Evolutionary conservation across 2,329 filamentous ascomycete species (phyloP).

Genomic region (Alternaria triticina): DNA sequence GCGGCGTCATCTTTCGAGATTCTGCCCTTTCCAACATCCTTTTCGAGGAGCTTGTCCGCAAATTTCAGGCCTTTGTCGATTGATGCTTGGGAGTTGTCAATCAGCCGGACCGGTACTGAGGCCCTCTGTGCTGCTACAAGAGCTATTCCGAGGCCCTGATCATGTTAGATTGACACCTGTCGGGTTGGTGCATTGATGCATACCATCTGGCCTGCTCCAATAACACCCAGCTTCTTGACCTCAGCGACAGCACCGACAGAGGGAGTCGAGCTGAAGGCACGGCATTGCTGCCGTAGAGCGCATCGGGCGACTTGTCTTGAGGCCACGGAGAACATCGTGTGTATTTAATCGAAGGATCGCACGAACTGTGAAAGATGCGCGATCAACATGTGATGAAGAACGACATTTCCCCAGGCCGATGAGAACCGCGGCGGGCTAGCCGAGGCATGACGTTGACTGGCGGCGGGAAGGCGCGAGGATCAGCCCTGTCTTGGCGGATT

Average conservation of each 20-base stretch:
- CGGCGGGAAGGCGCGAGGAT: neutral
- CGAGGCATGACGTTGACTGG: slow-evolving; percentile 30
- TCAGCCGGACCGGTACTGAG: slow-evolving; percentile 79
- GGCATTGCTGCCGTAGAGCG: slow-evolving; percentile 42
- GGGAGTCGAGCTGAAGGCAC: slow-evolving; percentile 72
- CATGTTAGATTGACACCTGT: slow-evolving; percentile 26
- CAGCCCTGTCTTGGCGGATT: slow-evolving; percentile 30
- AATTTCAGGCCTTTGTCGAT: slow-evolving; percentile 90
- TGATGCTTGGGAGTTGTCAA: slow-evolving; percentile 84
- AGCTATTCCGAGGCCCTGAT: slow-evolving; percentile 90
- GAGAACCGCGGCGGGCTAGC: slow-evolving; percentile 30
- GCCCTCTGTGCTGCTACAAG: slow-evolving; percentile 89
- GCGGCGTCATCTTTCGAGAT: slow-evolving; percentile 84
- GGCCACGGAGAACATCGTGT: slow-evolving; percentile 41
- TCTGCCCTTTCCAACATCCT: slow-evolving; percentile 87
- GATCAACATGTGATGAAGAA: slow-evolving; percentile 25
- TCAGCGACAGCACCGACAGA: slow-evolving; percentile 66
- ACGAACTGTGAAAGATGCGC: neutral
- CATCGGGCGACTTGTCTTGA: slow-evolving; percentile 37
- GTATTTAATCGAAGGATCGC: neutral
- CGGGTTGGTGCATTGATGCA: slow-evolving; percentile 31
- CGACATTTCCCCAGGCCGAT: slow-evolving; percentile 22
- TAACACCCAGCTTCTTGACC: slow-evolving; percentile 86
- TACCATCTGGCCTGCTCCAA: slow-evolving; percentile 97
- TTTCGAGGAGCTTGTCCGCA: slow-evolving; percentile 91